Conservation (phyloP, 2,329 filamentous ascomycete species). For the Cladosporium sp. region DNA sequence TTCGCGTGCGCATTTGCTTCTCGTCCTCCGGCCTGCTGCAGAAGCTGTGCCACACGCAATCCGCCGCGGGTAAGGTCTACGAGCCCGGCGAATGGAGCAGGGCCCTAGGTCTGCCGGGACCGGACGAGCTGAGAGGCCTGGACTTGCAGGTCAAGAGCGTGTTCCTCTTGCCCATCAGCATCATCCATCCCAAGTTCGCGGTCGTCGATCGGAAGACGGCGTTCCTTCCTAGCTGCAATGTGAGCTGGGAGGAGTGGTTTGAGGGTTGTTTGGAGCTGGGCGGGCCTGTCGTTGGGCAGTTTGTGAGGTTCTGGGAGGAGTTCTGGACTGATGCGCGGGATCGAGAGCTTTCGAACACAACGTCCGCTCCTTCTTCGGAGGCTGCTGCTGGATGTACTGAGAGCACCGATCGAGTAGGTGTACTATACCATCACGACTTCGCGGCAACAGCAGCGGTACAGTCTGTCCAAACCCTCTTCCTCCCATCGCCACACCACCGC, state of each 20-base stretch:
- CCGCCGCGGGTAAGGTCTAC: slow-evolving; percentile 62
- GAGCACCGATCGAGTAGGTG: not conserved
- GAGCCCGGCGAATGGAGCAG: slow-evolving; percentile 58
- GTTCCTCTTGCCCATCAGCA: slow-evolving; percentile 76
- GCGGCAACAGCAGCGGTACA: not conserved
- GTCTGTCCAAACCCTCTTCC: slow-evolving; percentile 43
- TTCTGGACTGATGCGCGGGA: slow-evolving; percentile 61
- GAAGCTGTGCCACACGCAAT: slow-evolving; percentile 72
- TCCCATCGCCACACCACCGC: slow-evolving; percentile 72
- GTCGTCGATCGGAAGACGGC: slow-evolving; percentile 67
- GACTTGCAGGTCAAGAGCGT: slow-evolving; percentile 72
- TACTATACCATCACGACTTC: not conserved
- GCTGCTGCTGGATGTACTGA: not conserved
- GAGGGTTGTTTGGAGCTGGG: slow-evolving; percentile 71
- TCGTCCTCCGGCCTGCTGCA: slow-evolving; percentile 72
- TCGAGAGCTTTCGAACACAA: not conserved
- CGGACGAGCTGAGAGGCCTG: slow-evolving; percentile 58
- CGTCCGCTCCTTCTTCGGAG: not conserved
- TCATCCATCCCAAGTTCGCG: slow-evolving; percentile 87
- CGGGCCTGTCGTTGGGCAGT: slow-evolving; percentile 61
- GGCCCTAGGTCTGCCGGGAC: slow-evolving; percentile 63
- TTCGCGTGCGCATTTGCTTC: slow-evolving; percentile 72
- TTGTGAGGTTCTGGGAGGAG: slow-evolving; percentile 64
- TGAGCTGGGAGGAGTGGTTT: slow-evolving; percentile 87
- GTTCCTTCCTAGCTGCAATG: slow-evolving; percentile 76